phyloP scores from a whole-genome alignment of 768 basidiomycete genomes.

The Dioszegia hungarica region DNA sequence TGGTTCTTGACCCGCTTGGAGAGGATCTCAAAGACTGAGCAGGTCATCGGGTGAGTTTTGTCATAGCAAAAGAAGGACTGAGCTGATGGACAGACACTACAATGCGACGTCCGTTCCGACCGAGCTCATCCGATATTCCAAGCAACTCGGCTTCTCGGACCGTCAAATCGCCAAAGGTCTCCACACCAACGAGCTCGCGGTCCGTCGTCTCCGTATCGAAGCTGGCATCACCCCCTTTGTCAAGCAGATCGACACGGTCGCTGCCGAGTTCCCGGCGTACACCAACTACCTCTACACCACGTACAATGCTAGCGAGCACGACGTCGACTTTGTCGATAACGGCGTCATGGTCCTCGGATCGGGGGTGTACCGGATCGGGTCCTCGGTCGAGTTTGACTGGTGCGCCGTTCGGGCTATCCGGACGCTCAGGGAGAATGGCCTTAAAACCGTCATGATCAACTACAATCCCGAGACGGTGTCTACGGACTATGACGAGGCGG shows the following conservation, averaged over 20 bases:
- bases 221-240: constrained; percentile 77
- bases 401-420: constrained; percentile 96
- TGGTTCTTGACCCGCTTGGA: constrained; percentile 93
- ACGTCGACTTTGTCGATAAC: constrained; percentile 78
- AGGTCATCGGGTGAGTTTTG: constrained; percentile 62
- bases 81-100: constrained; percentile 48
- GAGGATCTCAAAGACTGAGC: constrained; percentile 77
- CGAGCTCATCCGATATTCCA: constrained; percentile 68
- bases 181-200: constrained; percentile 85
- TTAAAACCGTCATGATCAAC: constrained; percentile 98
- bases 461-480: constrained; percentile 99
- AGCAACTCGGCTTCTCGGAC: constrained; percentile 95
- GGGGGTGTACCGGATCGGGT: constrained; percentile 97
- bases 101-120: constrained; percentile 63
- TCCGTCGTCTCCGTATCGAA: constrained; percentile 84
- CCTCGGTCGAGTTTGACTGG: constrained; percentile 99
- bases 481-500: constrained; percentile 98
- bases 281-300: constrained; percentile 99
- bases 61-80: background rate
- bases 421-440: constrained; percentile 87
- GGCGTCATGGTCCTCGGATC: constrained; percentile 98
- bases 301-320: constrained; percentile 94
- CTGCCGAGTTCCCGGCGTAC: constrained; percentile 96
- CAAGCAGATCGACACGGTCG: constrained; percentile 98
- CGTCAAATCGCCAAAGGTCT: constrained; percentile 76